Percentiles rank a stretch among this genome's conserved stretches.
phyloP scores from a whole-genome alignment of 805 yeast species.

The Starmerella floricola region DNA sequence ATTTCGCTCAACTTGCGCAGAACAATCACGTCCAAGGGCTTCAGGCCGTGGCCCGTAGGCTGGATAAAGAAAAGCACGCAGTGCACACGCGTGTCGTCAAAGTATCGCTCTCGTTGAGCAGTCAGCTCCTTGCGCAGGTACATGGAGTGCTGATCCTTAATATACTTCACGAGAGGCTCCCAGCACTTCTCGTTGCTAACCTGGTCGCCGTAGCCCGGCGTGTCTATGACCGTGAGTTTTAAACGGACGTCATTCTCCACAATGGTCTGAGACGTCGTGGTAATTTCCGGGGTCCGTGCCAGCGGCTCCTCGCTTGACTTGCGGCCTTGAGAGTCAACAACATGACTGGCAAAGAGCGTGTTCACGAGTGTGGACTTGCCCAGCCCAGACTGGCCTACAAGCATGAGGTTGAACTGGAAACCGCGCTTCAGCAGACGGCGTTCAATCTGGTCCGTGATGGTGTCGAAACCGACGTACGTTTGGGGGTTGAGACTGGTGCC shows the following conservation, averaged over 20 bases:
- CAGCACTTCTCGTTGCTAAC: slow-evolving; percentile 89
- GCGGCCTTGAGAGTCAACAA: slow-evolving; percentile 66
- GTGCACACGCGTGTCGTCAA: slow-evolving; percentile 84
- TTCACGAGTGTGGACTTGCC: slow-evolving; percentile 90
- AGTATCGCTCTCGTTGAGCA: slow-evolving; percentile 75
- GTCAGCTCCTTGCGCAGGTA: slow-evolving; percentile 88
- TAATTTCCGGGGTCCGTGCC: slow-evolving; percentile 77
- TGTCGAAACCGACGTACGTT: slow-evolving; percentile 88
- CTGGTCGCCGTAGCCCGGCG: slow-evolving; percentile 97
- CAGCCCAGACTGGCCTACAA: slow-evolving; percentile 81
- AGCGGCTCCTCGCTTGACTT: slow-evolving; percentile 55
- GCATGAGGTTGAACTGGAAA: slow-evolving; percentile 86
- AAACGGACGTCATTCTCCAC: slow-evolving; percentile 79
- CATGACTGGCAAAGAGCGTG: slow-evolving; percentile 74
- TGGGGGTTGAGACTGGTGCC: slow-evolving; percentile 35
- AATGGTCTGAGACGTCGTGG: slow-evolving; percentile 35
- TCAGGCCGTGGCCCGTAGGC: slow-evolving; percentile 79
- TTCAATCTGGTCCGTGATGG: slow-evolving; percentile 91
- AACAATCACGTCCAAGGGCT: slow-evolving; percentile 69
- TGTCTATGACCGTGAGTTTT: slow-evolving; percentile 79
- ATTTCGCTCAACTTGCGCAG: slow-evolving; percentile 76
- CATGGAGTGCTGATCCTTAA: slow-evolving; percentile 87
- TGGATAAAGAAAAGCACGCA: slow-evolving; percentile 82
- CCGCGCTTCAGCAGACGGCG: slow-evolving; percentile 83
- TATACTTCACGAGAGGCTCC: slow-evolving; percentile 90